Evolutionary conservation across 2,329 filamentous ascomycete genomes (phyloP).

Genomic region (Xylaria sp.): DNA sequence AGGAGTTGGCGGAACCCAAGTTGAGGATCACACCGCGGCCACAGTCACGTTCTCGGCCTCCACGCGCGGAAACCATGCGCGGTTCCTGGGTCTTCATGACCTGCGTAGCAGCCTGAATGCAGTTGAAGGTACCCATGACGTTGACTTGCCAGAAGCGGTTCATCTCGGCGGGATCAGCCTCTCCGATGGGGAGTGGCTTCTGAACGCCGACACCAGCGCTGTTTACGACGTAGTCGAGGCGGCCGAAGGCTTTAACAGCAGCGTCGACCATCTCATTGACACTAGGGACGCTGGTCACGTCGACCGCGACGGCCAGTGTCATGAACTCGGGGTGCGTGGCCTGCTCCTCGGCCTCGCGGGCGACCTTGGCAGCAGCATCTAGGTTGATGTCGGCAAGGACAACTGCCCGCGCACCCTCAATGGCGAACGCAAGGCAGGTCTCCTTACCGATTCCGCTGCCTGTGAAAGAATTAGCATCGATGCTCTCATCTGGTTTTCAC

Average conservation of each 20-base stretch:
- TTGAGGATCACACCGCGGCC: constrained; percentile 14
- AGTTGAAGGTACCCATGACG: constrained; percentile 10
- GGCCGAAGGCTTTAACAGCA: constrained; percentile 13
- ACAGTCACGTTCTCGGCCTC: background rate
- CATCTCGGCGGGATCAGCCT: constrained; percentile 6
- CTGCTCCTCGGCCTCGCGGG: constrained; percentile 1
- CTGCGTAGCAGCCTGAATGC: constrained; percentile 3
- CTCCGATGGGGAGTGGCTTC: background rate
- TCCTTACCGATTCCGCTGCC: constrained; percentile 23
- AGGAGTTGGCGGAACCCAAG: constrained; percentile 10
- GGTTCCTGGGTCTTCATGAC: constrained; percentile 9
- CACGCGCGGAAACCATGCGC: background rate
- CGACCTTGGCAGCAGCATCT: constrained; percentile 13
- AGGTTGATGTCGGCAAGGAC: constrained; percentile 20
- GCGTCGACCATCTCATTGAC: constrained; percentile 13
- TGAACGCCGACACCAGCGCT: constrained; percentile 17
- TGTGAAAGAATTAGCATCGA: background rate
- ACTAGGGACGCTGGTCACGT: constrained; percentile 14
- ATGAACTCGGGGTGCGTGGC: constrained; percentile 17
- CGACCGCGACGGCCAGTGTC: constrained; percentile 13
- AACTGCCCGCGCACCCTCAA: constrained; percentile 16
- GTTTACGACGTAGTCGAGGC: constrained; percentile 22
- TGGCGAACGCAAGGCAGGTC: constrained; percentile 11
- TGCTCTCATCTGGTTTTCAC: background rate
- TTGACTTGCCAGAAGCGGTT: constrained; percentile 15